phyloP scores from a whole-genome alignment of 139 green algal species.

The Trebouxia sp. region DNA sequence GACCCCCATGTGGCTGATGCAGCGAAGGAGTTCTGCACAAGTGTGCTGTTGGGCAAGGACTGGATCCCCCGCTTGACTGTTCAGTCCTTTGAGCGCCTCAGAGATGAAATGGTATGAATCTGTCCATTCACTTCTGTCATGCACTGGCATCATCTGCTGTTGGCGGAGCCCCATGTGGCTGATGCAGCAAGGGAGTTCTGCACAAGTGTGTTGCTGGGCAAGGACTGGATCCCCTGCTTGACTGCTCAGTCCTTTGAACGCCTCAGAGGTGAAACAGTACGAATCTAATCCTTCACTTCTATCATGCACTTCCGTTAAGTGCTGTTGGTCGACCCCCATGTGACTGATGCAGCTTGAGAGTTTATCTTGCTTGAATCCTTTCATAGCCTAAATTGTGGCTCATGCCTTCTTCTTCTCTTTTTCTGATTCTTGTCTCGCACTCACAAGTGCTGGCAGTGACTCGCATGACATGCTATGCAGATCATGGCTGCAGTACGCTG shows the following conservation, averaged over 20 bases:
- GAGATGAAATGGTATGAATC: conserved; percentile 54
- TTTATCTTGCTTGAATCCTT: too few species aligned
- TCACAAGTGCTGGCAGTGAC: too few species aligned
- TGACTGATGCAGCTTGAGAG: too few species aligned
- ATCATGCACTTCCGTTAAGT: too few species aligned
- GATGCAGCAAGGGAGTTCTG: conserved; percentile 38
- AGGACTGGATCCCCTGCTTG: conserved; percentile 62
- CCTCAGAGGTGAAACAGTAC: conserved; percentile 57
- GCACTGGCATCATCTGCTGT: too few species aligned
- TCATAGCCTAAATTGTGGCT: too few species aligned
- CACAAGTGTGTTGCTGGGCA: conserved; percentile 55
- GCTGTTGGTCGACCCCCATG: too few species aligned
- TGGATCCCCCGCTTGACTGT: conserved; percentile 63
- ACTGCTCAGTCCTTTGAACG: conserved; percentile 50
- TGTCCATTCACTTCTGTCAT: too few species aligned
- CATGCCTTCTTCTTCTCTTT: too few species aligned
- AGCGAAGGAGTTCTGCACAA: conserved; percentile 45
- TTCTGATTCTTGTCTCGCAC: too few species aligned
- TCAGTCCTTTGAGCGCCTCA: conserved; percentile 46
- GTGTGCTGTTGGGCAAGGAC: conserved; percentile 56
- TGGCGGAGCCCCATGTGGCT: conserved; percentile 36
- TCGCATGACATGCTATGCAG: too few species aligned
- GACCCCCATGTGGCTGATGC: conserved; percentile 30
- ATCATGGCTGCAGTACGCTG: conserved; percentile 43
- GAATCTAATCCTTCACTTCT: too few species aligned